Percentiles rank a stretch among this genome's conserved stretches.
phyloP scores from a whole-genome alignment of 257 asterid genomes.

The Solanum virginianum region DNA sequence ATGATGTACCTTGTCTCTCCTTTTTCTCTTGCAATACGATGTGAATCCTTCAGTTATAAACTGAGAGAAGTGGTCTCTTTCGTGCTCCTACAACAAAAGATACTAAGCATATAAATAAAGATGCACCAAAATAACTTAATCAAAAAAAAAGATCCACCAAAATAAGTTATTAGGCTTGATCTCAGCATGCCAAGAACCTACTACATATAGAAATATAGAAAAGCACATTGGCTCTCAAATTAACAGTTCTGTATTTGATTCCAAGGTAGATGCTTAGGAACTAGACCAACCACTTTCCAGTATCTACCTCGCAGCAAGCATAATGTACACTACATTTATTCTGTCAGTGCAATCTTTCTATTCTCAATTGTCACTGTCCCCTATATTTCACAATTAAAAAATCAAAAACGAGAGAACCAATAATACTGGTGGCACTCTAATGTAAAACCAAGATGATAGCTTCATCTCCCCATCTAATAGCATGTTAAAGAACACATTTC shows the following conservation, averaged over 20 bases:
- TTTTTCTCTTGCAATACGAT: slow-evolving; percentile 94
- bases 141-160: neutral
- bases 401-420: neutral
- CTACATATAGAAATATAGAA: neutral
- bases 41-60: slow-evolving; percentile 95
- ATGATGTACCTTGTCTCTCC: slow-evolving; percentile 76
- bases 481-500: neutral
- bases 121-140: neutral
- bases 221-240: neutral
- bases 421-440: neutral
- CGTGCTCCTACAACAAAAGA: slow-evolving; percentile 52
- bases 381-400: neutral
- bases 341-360: neutral
- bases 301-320: neutral
- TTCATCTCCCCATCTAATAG: neutral
- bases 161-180: neutral
- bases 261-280: neutral
- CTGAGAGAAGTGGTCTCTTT: slow-evolving; percentile 94
- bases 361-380: neutral
- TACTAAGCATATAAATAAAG: neutral
- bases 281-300: neutral
- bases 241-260: neutral
- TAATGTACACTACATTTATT: neutral
- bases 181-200: neutral
- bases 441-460: neutral